Conservation (phyloP, 2,329 filamentous ascomycete genomes). For the Arthrobotrys iridis region DNA sequence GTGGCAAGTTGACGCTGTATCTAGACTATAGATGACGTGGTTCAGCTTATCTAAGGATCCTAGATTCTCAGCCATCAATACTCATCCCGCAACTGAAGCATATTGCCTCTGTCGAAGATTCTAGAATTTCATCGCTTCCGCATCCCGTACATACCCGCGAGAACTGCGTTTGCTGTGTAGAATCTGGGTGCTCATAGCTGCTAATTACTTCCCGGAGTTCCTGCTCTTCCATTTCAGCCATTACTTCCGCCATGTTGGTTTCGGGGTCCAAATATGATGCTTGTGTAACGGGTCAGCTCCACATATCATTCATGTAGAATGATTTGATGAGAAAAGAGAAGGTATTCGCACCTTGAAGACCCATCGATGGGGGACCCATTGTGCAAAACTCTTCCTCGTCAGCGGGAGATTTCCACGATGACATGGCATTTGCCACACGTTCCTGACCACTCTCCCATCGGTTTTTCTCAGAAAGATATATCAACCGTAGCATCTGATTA, state of each 20-base stretch:
- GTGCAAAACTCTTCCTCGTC: neutral
- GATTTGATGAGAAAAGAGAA: neutral
- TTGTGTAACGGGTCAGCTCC: neutral
- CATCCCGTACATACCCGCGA: slow-evolving; percentile 14
- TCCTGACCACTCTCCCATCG: slow-evolving; percentile 59
- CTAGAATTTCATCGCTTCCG: slow-evolving; percentile 45
- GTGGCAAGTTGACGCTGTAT: neutral
- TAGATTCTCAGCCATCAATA: slow-evolving; percentile 4
- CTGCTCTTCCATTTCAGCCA: slow-evolving; percentile 37
- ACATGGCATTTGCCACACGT: slow-evolving; percentile 56
- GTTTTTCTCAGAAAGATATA: slow-evolving; percentile 62
- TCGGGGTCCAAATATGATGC: slow-evolving; percentile 5
- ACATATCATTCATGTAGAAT: neutral
- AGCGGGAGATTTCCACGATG: slow-evolving; percentile 7
- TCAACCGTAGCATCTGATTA: slow-evolving; percentile 60
- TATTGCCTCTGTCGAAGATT: slow-evolving; percentile 10
- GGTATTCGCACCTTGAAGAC: neutral
- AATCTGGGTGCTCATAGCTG: neutral
- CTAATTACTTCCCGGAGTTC: slow-evolving; percentile 36
- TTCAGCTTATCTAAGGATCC: neutral
- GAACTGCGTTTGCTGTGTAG: neutral
- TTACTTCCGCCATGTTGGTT: slow-evolving; percentile 40
- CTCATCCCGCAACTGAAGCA: slow-evolving; percentile 45
- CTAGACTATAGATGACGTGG: neutral
- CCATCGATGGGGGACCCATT: neutral